Evolutionary conservation across 2,329 filamentous ascomycete species (phyloP).

Genomic region (Chaetomiaceae sp.): DNA sequence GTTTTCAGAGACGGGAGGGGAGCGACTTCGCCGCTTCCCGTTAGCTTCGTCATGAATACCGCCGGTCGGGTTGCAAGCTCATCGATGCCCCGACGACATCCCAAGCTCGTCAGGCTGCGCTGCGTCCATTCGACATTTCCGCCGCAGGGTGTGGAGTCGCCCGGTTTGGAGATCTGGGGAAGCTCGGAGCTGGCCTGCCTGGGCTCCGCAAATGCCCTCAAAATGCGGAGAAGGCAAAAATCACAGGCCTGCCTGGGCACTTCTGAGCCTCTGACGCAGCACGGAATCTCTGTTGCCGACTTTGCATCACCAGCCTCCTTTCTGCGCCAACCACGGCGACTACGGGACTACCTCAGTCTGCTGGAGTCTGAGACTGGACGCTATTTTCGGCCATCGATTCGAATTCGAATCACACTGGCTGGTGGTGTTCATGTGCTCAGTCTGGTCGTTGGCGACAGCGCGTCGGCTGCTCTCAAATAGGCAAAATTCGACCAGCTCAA

Average conservation of each 20-base stretch:
- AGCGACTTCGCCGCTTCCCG: neutral
- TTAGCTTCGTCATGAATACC: neutral
- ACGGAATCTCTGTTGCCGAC: slow-evolving; percentile 2
- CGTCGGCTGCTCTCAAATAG: too few relatives aligned
- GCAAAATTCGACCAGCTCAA: slow-evolving; percentile 1
- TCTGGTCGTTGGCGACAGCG: too few relatives aligned
- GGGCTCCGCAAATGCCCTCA: slow-evolving; percentile 6
- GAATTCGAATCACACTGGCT: neutral
- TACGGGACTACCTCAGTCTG: neutral
- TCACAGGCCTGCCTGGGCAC: neutral
- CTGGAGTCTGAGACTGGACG: too few relatives aligned
- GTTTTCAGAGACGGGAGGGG: too few relatives aligned
- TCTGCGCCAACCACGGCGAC: neutral
- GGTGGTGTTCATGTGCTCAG: too few relatives aligned
- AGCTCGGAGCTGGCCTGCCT: slow-evolving; percentile 6
- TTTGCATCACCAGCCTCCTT: neutral
- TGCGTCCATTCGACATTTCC: too few relatives aligned
- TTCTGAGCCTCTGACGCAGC: neutral
- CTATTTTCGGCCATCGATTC: neutral
- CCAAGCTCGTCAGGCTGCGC: too few relatives aligned
- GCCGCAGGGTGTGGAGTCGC: slow-evolving; percentile 16
- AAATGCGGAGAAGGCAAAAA: slow-evolving; percentile 8
- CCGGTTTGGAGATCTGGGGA: slow-evolving; percentile 25
- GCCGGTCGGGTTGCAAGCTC: too few relatives aligned
- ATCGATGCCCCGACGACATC: too few relatives aligned